phyloP scores from a whole-genome alignment of 176 grass and related monocot genomes.

The Panicum miliaceum region DNA sequence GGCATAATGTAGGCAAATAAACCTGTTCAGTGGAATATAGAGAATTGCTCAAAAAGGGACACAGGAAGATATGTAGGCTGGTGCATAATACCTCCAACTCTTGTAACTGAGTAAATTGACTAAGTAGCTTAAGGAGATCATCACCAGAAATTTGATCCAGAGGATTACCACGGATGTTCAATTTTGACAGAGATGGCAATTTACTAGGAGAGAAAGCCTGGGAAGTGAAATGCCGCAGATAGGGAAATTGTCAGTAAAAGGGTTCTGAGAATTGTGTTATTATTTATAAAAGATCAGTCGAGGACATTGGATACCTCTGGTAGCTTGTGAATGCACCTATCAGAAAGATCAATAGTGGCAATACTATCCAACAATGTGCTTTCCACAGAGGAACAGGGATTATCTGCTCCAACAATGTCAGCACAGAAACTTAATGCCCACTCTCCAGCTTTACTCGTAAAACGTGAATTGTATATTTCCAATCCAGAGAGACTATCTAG shows the following conservation, averaged over 20 bases:
- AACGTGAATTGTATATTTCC: constrained; percentile 90
- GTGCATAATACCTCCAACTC: constrained; percentile 72
- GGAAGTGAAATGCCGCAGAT: constrained; percentile 22
- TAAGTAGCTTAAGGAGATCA: constrained; percentile 63
- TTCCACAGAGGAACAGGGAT: constrained; percentile 58
- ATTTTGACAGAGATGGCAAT: constrained; percentile 58
- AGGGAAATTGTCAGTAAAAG: constrained; percentile 19
- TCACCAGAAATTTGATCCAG: constrained; percentile 66
- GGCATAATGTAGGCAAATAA: background rate
- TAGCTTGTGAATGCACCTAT: constrained; percentile 70
- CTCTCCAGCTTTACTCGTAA: constrained; percentile 63
- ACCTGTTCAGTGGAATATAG: background rate
- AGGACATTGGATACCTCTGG: constrained; percentile 59
- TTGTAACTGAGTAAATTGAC: constrained; percentile 66
- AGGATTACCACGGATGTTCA: constrained; percentile 93
- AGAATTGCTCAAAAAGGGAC: background rate
- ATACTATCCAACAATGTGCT: constrained; percentile 57
- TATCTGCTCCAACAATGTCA: constrained; percentile 71
- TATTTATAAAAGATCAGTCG: background rate
- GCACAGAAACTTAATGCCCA: constrained; percentile 97
- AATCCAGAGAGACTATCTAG: constrained; percentile 65
- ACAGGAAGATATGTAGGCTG: constrained; percentile 26
- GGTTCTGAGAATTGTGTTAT: background rate
- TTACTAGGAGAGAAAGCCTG: constrained; percentile 74
- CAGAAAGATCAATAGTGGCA: constrained; percentile 78